Evolutionary conservation across 2,329 filamentous ascomycete species (phyloP).

Genomic region (Stachybotrys chartarum): DNA sequence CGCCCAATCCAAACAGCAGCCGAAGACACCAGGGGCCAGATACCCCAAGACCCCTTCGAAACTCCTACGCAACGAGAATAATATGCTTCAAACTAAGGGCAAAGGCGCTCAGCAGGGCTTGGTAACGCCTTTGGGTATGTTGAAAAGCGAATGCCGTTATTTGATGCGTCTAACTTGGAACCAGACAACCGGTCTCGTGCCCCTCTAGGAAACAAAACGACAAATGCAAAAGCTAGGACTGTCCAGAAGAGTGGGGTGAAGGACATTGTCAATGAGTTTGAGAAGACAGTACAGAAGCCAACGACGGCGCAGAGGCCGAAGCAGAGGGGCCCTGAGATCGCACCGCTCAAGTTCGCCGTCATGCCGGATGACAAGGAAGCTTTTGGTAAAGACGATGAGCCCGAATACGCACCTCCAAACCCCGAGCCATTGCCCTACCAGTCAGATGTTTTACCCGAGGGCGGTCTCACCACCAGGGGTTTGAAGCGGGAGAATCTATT

Average conservation of each 20-base stretch:
- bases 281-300: conserved; percentile 55
- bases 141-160: neutral
- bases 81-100: conserved; percentile 43
- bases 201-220: conserved; percentile 88
- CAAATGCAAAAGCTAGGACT: conserved; percentile 76
- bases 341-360: conserved; percentile 54
- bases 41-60: conserved; percentile 79
- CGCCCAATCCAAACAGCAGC: conserved; percentile 65
- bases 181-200: conserved; percentile 55
- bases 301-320: conserved; percentile 53
- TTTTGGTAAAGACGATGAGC: conserved; percentile 55
- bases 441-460: conserved; percentile 59
- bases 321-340: conserved; percentile 44
- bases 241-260: conserved; percentile 61
- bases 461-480: conserved; percentile 47
- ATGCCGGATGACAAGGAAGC: conserved; percentile 45
- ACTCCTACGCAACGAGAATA: conserved; percentile 54
- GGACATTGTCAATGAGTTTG: conserved; percentile 48
- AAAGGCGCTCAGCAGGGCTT: conserved; percentile 47
- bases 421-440: conserved; percentile 59
- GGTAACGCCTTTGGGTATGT: conserved; percentile 70
- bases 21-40: conserved; percentile 73
- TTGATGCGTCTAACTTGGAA: conserved; percentile 4
- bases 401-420: conserved; percentile 83
- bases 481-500: conserved; percentile 52